Percentiles rank a stretch among this genome's conserved stretches.
Conservation (phyloP, 2,329 filamentous ascomycete genomes). For the Calonectria hawksworthii region DNA sequence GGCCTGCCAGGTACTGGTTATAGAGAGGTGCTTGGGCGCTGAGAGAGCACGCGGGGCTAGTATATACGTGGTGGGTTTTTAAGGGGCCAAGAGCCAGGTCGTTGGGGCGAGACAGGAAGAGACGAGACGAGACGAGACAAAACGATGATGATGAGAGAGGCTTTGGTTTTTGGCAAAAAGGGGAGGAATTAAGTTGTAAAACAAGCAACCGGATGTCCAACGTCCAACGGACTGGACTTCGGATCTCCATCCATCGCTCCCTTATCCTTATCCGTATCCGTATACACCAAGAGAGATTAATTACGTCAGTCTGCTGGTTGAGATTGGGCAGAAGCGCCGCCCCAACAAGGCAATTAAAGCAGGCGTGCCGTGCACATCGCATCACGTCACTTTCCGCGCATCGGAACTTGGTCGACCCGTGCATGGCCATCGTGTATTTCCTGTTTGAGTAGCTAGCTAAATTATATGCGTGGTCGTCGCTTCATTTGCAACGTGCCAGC, state of each 20-base stretch:
- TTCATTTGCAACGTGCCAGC: neutral
- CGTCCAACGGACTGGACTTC: neutral
- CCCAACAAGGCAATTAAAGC: slow-evolving; percentile 26
- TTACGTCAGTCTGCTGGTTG: slow-evolving; percentile 30
- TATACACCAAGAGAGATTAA: slow-evolving; percentile 5
- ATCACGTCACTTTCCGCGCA: slow-evolving; percentile 25
- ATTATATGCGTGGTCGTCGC: neutral
- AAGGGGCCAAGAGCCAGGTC: neutral
- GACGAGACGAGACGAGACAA: neutral
- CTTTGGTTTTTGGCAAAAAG: neutral
- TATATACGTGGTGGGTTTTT: neutral
- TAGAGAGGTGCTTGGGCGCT: slow-evolving; percentile 17
- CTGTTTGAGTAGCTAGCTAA: neutral
- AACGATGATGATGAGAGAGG: neutral
- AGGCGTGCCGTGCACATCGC: slow-evolving; percentile 1
- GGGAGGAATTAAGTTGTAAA: neutral
- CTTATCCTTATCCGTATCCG: slow-evolving; percentile 27
- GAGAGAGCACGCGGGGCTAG: slow-evolving; percentile 1
- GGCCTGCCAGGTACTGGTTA: slow-evolving; percentile 7
- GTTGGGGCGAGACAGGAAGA: neutral
- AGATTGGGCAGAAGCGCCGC: slow-evolving; percentile 20
- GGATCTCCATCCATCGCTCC: slow-evolving; percentile 19
- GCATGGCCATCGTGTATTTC: neutral
- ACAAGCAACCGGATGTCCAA: neutral
- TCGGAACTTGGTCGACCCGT: neutral